Conservation (phyloP, 768 basidiomycete species). For the Macrolepiota fuliginosa region DNA sequence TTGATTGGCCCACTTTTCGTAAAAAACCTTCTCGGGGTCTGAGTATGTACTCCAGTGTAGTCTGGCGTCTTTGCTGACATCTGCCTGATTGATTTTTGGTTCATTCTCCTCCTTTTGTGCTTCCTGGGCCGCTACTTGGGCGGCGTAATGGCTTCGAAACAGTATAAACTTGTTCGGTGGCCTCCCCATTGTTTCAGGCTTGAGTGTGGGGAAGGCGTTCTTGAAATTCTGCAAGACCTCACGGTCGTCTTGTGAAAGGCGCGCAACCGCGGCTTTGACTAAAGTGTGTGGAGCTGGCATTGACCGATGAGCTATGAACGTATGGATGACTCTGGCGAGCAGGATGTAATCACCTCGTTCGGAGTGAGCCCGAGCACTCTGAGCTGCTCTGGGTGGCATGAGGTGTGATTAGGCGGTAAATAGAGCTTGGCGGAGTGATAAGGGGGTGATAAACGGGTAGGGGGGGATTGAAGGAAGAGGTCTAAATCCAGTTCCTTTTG, state of each 20-base stretch:
- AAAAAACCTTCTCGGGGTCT: slow-evolving; percentile 17
- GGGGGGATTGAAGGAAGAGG: neutral
- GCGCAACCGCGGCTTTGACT: neutral
- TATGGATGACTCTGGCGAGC: neutral
- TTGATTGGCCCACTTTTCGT: neutral
- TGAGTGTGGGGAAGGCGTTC: neutral
- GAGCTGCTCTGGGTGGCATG: neutral
- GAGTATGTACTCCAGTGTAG: slow-evolving; percentile 25
- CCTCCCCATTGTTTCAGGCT: neutral
- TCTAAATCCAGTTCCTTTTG: neutral
- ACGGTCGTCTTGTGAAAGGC: neutral
- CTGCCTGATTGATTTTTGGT: slow-evolving; percentile 27
- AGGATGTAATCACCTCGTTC: neutral
- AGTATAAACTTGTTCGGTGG: slow-evolving; percentile 27
- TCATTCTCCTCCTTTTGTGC: slow-evolving; percentile 10
- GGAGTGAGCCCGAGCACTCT: neutral
- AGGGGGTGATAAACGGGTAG: neutral
- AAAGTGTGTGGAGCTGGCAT: neutral
- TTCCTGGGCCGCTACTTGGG: neutral
- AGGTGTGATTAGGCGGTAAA: neutral
- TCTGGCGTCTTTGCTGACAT: slow-evolving; percentile 32
- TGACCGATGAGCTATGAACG: neutral
- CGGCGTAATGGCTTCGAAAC: slow-evolving; percentile 30
- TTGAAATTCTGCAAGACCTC: neutral
- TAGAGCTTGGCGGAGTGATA: neutral